Percentiles rank a stretch among this genome's conserved stretches.
These are phyloP conservation scores for Musa beccarii DNA, from an alignment of 176 grass and related monocot species.

Conservation along the genomic window DNA sequence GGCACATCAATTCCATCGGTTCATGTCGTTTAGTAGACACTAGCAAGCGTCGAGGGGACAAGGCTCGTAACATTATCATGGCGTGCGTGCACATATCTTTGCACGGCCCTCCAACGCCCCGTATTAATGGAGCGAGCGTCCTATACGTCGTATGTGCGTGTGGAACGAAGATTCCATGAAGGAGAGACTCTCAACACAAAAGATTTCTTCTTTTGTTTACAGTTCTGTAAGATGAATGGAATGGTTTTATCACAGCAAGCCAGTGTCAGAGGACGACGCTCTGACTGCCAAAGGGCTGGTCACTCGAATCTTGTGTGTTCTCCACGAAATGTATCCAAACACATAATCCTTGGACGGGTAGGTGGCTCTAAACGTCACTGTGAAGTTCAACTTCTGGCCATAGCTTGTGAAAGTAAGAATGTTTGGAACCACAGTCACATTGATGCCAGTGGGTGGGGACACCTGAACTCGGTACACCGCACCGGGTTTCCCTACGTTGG, in stretches of 20 bases:
- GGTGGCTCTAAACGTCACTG: conserved; percentile 7
- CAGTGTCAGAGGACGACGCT: not conserved
- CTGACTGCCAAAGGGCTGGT: conserved; percentile 13
- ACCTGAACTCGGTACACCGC: conserved; percentile 5
- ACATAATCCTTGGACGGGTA: conserved; percentile 11
- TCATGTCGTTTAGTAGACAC: too few species aligned
- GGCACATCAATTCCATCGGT: too few species aligned
- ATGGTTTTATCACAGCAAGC: conserved; percentile 5
- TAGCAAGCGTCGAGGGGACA: too few species aligned
- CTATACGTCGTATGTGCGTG: too few species aligned
- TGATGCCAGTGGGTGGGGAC: conserved; percentile 6
- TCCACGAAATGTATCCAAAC: conserved; percentile 14
- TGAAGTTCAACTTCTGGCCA: conserved; percentile 16
- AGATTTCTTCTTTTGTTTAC: too few species aligned
- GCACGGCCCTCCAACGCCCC: too few species aligned
- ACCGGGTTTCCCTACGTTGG: conserved; percentile 6
- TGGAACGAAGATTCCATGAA: too few species aligned
- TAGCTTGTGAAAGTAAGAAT: conserved; percentile 11
- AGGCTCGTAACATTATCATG: too few species aligned
- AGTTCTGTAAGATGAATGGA: too few species aligned
- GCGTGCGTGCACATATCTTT: too few species aligned
- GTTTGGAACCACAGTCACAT: conserved; percentile 16
- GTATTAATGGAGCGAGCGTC: too few species aligned
- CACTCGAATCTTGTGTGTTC: not conserved
- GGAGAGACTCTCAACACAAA: too few species aligned